Evolutionary conservation across 352 stramenopile genomes (phyloP).

Genomic region (Peronospora farinosa): DNA sequence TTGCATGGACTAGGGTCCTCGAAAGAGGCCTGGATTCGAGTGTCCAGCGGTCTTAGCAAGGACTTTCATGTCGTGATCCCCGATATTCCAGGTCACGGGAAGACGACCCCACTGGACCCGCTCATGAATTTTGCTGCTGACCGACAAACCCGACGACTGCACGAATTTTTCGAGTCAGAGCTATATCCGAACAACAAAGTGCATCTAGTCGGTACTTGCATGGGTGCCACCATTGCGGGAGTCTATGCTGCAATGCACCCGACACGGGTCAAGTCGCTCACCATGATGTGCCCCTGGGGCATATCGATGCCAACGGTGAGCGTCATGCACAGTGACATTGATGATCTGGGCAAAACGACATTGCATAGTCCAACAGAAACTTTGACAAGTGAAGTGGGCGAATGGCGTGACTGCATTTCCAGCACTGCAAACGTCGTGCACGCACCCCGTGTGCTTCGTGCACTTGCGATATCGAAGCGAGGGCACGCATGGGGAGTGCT

Average conservation of each 20-base stretch:
- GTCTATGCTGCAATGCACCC: constrained; percentile 60
- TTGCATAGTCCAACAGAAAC: constrained; percentile 47
- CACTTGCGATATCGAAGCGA: constrained; percentile 22
- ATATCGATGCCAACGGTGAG: constrained; percentile 58
- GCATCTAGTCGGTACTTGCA: constrained; percentile 61
- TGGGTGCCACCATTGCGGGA: constrained; percentile 63
- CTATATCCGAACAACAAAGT: constrained; percentile 48
- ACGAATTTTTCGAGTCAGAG: constrained; percentile 51
- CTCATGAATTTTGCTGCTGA: constrained; percentile 43
- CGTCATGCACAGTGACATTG: constrained; percentile 42
- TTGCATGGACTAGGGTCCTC: constrained; percentile 57
- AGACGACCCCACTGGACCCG: constrained; percentile 42
- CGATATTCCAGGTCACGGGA: constrained; percentile 55
- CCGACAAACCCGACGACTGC: constrained; percentile 43
- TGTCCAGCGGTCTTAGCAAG: constrained; percentile 36
- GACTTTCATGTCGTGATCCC: constrained; percentile 51
- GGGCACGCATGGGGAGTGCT: constrained; percentile 30
- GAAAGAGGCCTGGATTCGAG: constrained; percentile 59
- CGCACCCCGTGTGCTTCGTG: constrained; percentile 25
- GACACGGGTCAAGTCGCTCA: constrained; percentile 47
- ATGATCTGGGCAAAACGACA: constrained; percentile 43
- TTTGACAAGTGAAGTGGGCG: constrained; percentile 33
- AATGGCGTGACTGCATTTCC: constrained; percentile 15
- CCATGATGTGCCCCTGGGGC: constrained; percentile 58
- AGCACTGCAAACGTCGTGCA: constrained; percentile 27